These are phyloP conservation scores for Colletotrichum sp. DNA, from an alignment of 2,329 filamentous ascomycete genomes.

Conservation along the genomic window DNA sequence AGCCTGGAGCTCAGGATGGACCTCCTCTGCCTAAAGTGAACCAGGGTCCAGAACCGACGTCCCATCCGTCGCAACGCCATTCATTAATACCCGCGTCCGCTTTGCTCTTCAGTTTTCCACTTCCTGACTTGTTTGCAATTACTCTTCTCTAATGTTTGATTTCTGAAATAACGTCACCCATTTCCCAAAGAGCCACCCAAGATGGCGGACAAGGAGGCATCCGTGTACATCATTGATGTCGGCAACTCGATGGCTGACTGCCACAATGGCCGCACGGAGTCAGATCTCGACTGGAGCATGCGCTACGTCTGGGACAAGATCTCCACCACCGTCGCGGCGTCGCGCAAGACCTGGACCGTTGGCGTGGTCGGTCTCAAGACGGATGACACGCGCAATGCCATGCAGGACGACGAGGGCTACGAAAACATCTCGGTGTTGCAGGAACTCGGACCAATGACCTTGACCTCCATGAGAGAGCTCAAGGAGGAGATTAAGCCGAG, in stretches of 20 bases:
- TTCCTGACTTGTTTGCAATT: neutral
- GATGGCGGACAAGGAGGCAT: conserved; percentile 95
- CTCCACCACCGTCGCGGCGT: conserved; percentile 71
- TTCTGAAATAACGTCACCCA: neutral
- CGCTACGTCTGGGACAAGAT: conserved; percentile 94
- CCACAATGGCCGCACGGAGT: conserved; percentile 73
- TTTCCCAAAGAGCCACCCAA: conserved; percentile 23
- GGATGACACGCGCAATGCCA: conserved; percentile 73
- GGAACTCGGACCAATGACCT: conserved; percentile 61
- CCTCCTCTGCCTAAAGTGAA: conserved; percentile 20
- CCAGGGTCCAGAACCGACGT: neutral
- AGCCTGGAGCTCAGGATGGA: conserved; percentile 18
- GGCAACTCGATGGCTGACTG: conserved; percentile 82
- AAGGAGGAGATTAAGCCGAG: conserved; percentile 70
- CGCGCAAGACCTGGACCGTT: conserved; percentile 71
- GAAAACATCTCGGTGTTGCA: conserved; percentile 83
- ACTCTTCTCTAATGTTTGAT: neutral
- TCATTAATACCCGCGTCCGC: neutral
- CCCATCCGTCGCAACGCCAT: neutral
- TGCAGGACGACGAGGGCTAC: conserved; percentile 75
- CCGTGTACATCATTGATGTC: conserved; percentile 89
- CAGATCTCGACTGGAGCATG: conserved; percentile 88
- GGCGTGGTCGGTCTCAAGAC: conserved; percentile 86
- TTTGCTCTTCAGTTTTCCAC: neutral
- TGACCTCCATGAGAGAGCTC: conserved; percentile 73